Conservation (phyloP, 1,139 yeast species). For the Saccharomycopsis crataegensis region DNA sequence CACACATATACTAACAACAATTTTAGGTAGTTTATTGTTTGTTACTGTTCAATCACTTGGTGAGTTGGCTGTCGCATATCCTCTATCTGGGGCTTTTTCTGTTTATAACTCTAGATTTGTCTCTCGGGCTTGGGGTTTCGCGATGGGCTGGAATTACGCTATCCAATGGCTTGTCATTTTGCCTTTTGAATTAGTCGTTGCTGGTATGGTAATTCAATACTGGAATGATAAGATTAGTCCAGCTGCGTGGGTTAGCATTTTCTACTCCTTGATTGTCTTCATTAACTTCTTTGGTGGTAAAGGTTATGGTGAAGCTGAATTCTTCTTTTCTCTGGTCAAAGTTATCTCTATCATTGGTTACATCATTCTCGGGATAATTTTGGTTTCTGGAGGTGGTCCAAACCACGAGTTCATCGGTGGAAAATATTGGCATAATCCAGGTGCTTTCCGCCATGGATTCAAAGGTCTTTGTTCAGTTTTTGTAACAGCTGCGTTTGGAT, state of each 20-base stretch:
- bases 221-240: slow-evolving; percentile 53
- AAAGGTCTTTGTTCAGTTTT: slow-evolving; percentile 35
- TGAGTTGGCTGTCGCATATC: slow-evolving; percentile 57
- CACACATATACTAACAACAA: no score
- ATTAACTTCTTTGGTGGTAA: slow-evolving; percentile 47
- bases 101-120: slow-evolving; percentile 57
- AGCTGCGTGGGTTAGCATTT: slow-evolving; percentile 60
- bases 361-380: slow-evolving; percentile 58
- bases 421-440: slow-evolving; percentile 47
- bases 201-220: slow-evolving; percentile 55
- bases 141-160: slow-evolving; percentile 64
- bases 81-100: slow-evolving; percentile 63
- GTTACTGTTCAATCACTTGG: slow-evolving; percentile 63
- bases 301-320: slow-evolving; percentile 42
- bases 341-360: slow-evolving; percentile 57
- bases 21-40: slow-evolving; percentile 42
- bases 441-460: slow-evolving; percentile 54
- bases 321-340: slow-evolving; percentile 50
- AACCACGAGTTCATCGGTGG: slow-evolving; percentile 49
- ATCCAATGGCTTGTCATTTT: slow-evolving; percentile 60
- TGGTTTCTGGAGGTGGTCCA: slow-evolving; percentile 59
- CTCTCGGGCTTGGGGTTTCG: slow-evolving; percentile 67
- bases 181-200: slow-evolving; percentile 66
- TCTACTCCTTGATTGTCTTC: slow-evolving; percentile 48
- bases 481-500: slow-evolving; percentile 45